Percentiles rank a stretch among this genome's conserved stretches.
Evolutionary conservation across 2,329 filamentous ascomycete genomes (phyloP).

Genomic region (Emydomyces testavorans): DNA sequence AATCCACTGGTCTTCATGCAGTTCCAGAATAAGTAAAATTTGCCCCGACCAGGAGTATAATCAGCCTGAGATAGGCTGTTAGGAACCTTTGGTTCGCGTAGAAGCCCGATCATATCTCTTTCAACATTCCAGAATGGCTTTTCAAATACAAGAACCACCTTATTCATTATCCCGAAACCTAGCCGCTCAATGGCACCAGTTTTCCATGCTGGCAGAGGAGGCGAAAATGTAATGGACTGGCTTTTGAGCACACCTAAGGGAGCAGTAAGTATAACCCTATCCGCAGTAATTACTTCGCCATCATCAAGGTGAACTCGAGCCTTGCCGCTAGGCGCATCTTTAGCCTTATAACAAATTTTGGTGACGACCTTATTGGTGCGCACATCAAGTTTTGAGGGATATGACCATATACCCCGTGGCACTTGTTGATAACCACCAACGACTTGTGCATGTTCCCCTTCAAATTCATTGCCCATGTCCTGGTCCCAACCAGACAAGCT

Average conservation of each 20-base stretch:
- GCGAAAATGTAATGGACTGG: conserved; percentile 67
- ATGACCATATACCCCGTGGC: conserved; percentile 70
- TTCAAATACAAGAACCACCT: conserved; percentile 83
- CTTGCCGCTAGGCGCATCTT: conserved; percentile 33
- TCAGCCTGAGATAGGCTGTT: conserved; percentile 67
- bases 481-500: conserved; percentile 93
- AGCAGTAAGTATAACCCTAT: conserved; percentile 80
- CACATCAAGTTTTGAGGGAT: conserved; percentile 65
- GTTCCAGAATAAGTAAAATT: conserved; percentile 98
- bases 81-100: conserved; percentile 59
- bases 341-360: conserved; percentile 53
- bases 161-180: conserved; percentile 90
- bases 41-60: conserved; percentile 67
- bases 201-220: conserved; percentile 81
- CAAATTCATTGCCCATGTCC: conserved; percentile 94
- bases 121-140: conserved; percentile 81
- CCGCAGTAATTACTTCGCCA: conserved; percentile 66
- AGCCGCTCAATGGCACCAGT: conserved; percentile 65
- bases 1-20: conserved; percentile 79
- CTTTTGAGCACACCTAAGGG: conserved; percentile 86
- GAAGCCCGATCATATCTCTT: conserved; percentile 84
- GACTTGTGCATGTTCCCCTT: conserved; percentile 86
- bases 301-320: conserved; percentile 64
- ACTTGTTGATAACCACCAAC: conserved; percentile 89
- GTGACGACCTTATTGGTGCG: conserved; percentile 61